A percentile compares a stretch with the other conserved stretches of the same genome.
Evolutionary conservation across 2,329 filamentous ascomycete species (phyloP).

Genomic region (Fusarium sp.): DNA sequence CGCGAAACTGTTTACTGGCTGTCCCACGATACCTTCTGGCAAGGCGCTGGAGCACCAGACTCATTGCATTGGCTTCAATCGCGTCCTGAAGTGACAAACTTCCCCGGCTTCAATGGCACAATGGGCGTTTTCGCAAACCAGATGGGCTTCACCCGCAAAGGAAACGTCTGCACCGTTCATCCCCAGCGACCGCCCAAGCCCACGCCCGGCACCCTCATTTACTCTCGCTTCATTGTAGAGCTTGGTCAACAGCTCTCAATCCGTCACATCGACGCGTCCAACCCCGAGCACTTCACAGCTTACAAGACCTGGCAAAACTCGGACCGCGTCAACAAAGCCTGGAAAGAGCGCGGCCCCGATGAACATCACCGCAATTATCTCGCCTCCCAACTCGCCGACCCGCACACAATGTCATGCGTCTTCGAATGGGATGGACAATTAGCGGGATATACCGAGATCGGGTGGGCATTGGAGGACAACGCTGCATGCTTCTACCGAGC

Average conservation of each 20-base stretch:
- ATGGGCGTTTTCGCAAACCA: constrained; percentile 42
- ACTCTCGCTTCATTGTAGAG: constrained; percentile 45
- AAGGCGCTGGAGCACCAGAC: constrained; percentile 44
- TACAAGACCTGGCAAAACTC: constrained; percentile 47
- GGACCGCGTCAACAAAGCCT: constrained; percentile 44
- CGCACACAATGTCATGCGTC: constrained; percentile 46
- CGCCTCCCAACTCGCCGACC: constrained; percentile 39
- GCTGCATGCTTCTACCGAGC: constrained; percentile 44
- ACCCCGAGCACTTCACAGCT: constrained; percentile 41
- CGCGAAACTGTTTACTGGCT: constrained; percentile 35
- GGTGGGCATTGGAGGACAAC: constrained; percentile 46
- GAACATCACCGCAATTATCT: constrained; percentile 45
- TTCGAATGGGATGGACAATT: constrained; percentile 46
- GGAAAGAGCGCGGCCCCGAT: constrained; percentile 45
- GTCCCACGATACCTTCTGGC: constrained; percentile 41
- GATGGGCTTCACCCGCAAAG: constrained; percentile 43
- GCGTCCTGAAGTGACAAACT: constrained; percentile 40
- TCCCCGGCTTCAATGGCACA: constrained; percentile 42
- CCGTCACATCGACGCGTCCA: constrained; percentile 41
- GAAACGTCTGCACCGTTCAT: constrained; percentile 46
- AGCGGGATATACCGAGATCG: constrained; percentile 45
- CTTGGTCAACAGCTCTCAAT: constrained; percentile 40
- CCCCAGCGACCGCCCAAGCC: constrained; percentile 45
- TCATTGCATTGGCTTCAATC: constrained; percentile 40
- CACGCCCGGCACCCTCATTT: constrained; percentile 39